phyloP scores from a whole-genome alignment of 1,139 yeast species.

The Debaryomyces sp. region DNA sequence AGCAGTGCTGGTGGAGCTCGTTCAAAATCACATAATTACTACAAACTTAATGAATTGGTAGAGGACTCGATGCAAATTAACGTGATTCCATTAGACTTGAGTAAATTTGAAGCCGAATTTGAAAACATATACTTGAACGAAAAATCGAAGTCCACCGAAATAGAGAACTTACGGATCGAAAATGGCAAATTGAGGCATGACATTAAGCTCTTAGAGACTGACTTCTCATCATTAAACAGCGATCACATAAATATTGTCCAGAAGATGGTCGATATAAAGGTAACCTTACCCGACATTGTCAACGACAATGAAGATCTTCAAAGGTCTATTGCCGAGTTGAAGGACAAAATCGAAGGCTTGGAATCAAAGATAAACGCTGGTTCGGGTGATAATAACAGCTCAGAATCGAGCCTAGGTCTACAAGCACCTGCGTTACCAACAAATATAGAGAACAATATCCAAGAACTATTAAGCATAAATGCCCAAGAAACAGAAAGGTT shows the following conservation, averaged over 20 bases:
- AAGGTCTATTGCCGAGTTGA: slow-evolving; percentile 63
- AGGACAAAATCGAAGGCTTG: slow-evolving; percentile 54
- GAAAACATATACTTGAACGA: slow-evolving; percentile 72
- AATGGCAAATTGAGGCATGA: slow-evolving; percentile 77
- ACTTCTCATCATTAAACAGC: slow-evolving; percentile 67
- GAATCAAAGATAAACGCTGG: slow-evolving; percentile 38
- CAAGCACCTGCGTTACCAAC: slow-evolving; percentile 36
- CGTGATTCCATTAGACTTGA: slow-evolving; percentile 69
- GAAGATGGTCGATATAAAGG: slow-evolving; percentile 43
- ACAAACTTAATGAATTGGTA: slow-evolving; percentile 75
- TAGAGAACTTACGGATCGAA: slow-evolving; percentile 60
- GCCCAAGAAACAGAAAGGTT: slow-evolving; percentile 63
- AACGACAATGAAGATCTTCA: slow-evolving; percentile 72
- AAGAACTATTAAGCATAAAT: slow-evolving; percentile 48
- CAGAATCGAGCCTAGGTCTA: slow-evolving; percentile 5
- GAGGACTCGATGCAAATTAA: slow-evolving; percentile 73
- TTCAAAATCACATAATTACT: slow-evolving; percentile 28
- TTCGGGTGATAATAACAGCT: slow-evolving; percentile 10
- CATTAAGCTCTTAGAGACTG: slow-evolving; percentile 72
- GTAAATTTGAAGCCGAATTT: slow-evolving; percentile 73
- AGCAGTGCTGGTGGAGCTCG: slow-evolving; percentile 5
- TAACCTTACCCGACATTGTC: slow-evolving; percentile 56
- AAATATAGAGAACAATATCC: slow-evolving; percentile 50
- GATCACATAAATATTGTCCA: slow-evolving; percentile 66
- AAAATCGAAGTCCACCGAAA: slow-evolving; percentile 66